These are phyloP conservation scores for Ilyonectria robusta DNA, from an alignment of 2,329 filamentous ascomycete species.

Conservation along the genomic window DNA sequence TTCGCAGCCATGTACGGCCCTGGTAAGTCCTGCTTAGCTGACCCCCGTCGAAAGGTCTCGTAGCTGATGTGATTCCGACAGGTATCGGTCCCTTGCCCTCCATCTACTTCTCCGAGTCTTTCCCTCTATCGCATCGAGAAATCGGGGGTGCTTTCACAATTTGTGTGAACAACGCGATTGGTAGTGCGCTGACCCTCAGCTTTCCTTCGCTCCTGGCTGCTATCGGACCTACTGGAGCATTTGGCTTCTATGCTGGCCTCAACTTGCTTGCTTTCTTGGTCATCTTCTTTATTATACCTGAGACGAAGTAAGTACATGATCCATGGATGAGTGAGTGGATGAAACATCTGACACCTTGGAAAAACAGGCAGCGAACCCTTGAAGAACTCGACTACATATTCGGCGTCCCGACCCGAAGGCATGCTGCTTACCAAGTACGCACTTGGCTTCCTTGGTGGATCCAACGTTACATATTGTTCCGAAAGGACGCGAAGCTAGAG, in stretches of 20 bases:
- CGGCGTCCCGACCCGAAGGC: slow-evolving; percentile 50
- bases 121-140: slow-evolving; percentile 68
- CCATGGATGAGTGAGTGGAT: neutral
- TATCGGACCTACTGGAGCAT: slow-evolving; percentile 59
- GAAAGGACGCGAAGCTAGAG: slow-evolving; percentile 46
- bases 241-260: slow-evolving; percentile 72
- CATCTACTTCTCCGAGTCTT: slow-evolving; percentile 69
- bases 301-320: slow-evolving; percentile 59
- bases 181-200: slow-evolving; percentile 53
- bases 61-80: slow-evolving; percentile 23
- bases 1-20: slow-evolving; percentile 61
- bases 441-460: slow-evolving; percentile 53
- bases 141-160: slow-evolving; percentile 52
- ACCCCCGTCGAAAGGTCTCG: accelerated
- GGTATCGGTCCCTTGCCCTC: slow-evolving; percentile 51
- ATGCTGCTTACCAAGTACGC: slow-evolving; percentile 52
- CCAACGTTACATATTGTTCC: slow-evolving; percentile 48
- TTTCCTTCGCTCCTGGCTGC: slow-evolving; percentile 62
- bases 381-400: slow-evolving; percentile 60
- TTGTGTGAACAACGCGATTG: slow-evolving; percentile 49
- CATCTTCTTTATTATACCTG: slow-evolving; percentile 74
- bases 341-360: neutral
- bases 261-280: slow-evolving; percentile 73
- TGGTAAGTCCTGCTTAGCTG: slow-evolving; percentile 41
- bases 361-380: slow-evolving; percentile 50